Percentiles rank a stretch among this genome's conserved stretches.
Evolutionary conservation across 768 basidiomycete species (phyloP).

Genomic region (Rhizopogon salebrosus): DNA sequence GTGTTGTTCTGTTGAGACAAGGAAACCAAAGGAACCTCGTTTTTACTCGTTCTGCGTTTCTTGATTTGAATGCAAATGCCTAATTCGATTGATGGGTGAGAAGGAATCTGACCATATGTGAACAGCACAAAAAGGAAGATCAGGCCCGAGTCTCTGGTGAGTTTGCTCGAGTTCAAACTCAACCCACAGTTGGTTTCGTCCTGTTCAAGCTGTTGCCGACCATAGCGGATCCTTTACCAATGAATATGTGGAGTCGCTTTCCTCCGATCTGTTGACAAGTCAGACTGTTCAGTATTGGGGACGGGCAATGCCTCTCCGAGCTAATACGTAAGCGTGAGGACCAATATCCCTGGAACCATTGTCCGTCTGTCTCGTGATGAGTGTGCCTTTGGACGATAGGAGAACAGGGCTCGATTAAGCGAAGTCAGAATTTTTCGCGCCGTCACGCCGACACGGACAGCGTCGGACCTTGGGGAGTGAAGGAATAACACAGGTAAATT

Average conservation of each 20-base stretch:
- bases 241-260: conserved; percentile 13
- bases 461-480: not conserved
- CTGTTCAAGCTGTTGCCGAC: conserved; percentile 25
- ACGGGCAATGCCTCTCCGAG: conserved; percentile 5
- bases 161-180: conserved; percentile 30
- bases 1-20: conserved; percentile 3
- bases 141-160: conserved; percentile 18
- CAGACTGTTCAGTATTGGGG: conserved; percentile 5
- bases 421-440: not conserved
- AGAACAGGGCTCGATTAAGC: not conserved
- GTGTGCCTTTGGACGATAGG: not conserved
- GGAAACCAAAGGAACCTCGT: not conserved
- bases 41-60: not conserved
- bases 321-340: conserved; percentile 17
- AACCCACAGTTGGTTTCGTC: conserved; percentile 13
- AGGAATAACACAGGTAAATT: not conserved
- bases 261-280: conserved; percentile 21
- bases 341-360: not conserved
- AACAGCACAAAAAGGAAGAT: conserved; percentile 28
- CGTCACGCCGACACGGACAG: not conserved
- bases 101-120: conserved; percentile 20
- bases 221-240: conserved; percentile 19
- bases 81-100: conserved; percentile 31
- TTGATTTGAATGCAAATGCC: conserved; percentile 2
- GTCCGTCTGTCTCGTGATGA: not conserved